Percentiles rank a stretch among this genome's conserved stretches.
Evolutionary conservation across 1,139 yeast genomes (phyloP).

Genomic region (Williopsis jadinii): DNA sequence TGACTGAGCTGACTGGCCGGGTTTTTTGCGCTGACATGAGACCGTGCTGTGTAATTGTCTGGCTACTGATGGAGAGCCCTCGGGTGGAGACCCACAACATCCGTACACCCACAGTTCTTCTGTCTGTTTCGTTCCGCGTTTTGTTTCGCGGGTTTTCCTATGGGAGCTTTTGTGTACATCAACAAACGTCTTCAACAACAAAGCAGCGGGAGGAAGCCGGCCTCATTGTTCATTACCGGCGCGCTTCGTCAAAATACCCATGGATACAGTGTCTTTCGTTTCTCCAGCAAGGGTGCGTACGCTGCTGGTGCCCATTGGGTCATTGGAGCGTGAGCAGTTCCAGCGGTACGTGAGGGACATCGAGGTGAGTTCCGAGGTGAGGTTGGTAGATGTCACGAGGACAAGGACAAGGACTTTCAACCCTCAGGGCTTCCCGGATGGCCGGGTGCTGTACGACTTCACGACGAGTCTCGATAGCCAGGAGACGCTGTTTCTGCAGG

Average conservation of each 20-base stretch:
- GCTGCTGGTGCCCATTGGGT: conserved; percentile 65
- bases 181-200: too few species aligned
- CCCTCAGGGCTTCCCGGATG: conserved; percentile 81
- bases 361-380: conserved; percentile 49
- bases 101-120: too few species aligned
- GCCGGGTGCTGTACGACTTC: conserved; percentile 58
- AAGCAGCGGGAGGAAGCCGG: too few species aligned
- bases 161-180: too few species aligned
- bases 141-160: too few species aligned
- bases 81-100: too few species aligned
- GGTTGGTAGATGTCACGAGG: conserved; percentile 71
- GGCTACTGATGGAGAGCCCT: too few species aligned
- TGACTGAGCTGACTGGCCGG: too few species aligned
- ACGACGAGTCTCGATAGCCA: conserved; percentile 42
- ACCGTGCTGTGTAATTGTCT: too few species aligned
- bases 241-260: neutral
- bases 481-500: conserved; percentile 63
- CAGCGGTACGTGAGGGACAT: conserved; percentile 38
- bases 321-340: conserved; percentile 44
- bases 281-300: conserved; percentile 63
- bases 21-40: too few species aligned
- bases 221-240: too few species aligned
- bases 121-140: too few species aligned
- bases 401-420: conserved; percentile 57
- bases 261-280: conserved; percentile 31